A percentile compares a stretch with the other conserved stretches of the same genome.
Conservation (phyloP, 192 early-diverging fungal genomes). For the Gaertneriomyces sp. region DNA sequence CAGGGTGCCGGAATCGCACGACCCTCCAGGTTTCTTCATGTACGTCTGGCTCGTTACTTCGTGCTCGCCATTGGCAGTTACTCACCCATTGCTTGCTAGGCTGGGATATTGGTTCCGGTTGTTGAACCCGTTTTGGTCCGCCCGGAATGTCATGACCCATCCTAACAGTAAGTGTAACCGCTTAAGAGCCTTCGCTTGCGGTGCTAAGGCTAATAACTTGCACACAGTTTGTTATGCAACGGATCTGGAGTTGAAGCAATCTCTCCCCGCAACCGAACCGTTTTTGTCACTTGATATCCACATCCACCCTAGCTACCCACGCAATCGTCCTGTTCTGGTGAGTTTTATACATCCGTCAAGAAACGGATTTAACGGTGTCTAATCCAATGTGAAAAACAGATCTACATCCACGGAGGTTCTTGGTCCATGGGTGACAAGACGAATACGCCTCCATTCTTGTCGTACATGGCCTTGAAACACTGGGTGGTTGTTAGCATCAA, state of each 20-base stretch:
- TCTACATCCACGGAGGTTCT: slow-evolving; percentile 65
- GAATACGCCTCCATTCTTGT: slow-evolving; percentile 33
- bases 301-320: slow-evolving; percentile 37
- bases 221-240: slow-evolving; percentile 37
- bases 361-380: background rate
- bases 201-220: background rate
- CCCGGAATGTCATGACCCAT: slow-evolving; percentile 28
- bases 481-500: slow-evolving; percentile 63
- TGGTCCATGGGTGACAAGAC: slow-evolving; percentile 62
- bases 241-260: slow-evolving; percentile 27
- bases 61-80: background rate
- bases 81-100: background rate
- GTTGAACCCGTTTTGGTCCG: slow-evolving; percentile 35
- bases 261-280: slow-evolving; percentile 7
- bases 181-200: background rate
- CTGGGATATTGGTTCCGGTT: slow-evolving; percentile 37
- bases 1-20: slow-evolving; percentile 28
- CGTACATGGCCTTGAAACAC: slow-evolving; percentile 43
- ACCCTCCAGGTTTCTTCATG: slow-evolving; percentile 33
- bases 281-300: slow-evolving; percentile 38
- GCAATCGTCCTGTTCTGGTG: slow-evolving; percentile 34
- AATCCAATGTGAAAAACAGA: slow-evolving; percentile 24
- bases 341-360: background rate
- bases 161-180: slow-evolving; percentile 24
- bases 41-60: background rate